Percentiles rank a stretch among this genome's conserved stretches.
Conservation (phyloP, 2,329 filamentous ascomycete genomes). For the Aspergillus sp. region DNA sequence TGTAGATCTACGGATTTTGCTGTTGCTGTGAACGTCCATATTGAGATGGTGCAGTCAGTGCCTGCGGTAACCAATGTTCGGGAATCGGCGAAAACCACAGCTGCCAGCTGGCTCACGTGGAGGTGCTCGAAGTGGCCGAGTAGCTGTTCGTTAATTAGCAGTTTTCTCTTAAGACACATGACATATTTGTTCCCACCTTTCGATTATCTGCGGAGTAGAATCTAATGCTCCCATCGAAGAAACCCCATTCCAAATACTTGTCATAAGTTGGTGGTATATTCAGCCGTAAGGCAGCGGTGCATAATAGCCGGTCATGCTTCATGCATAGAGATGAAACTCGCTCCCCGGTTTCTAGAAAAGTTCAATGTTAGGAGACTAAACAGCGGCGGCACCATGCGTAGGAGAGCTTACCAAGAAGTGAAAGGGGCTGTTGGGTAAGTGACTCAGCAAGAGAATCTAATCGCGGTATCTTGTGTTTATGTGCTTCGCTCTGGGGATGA, state of each 20-base stretch:
- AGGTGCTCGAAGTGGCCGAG: constrained; percentile 91
- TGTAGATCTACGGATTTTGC: constrained; percentile 75
- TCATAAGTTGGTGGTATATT: constrained; percentile 86
- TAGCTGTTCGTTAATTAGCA: constrained; percentile 40
- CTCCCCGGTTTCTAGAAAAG: constrained; percentile 64
- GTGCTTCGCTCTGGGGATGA: constrained; percentile 74
- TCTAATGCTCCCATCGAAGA: constrained; percentile 85
- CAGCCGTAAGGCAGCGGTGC: constrained; percentile 77
- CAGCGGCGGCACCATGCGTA: neutral
- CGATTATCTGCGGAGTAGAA: constrained; percentile 85
- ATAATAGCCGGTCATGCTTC: constrained; percentile 79
- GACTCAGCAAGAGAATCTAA: constrained; percentile 77
- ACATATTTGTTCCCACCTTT: constrained; percentile 52
- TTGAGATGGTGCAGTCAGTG: constrained; percentile 84
- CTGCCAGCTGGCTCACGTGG: constrained; percentile 85
- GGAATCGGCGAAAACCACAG: constrained; percentile 81
- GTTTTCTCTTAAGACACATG: neutral
- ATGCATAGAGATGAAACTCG: constrained; percentile 75
- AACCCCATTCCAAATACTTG: constrained; percentile 94
- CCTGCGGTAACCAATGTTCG: constrained; percentile 89
- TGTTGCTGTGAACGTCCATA: constrained; percentile 70
- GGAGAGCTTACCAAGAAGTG: constrained; percentile 61
- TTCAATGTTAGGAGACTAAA: neutral
- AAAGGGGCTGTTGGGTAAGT: constrained; percentile 74
- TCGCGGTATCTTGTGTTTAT: constrained; percentile 63